A percentile compares a stretch with the other conserved stretches of the same genome.
These are phyloP conservation scores for Penicillium palitans DNA, from an alignment of 2,329 filamentous ascomycete species.

Conservation along the genomic window DNA sequence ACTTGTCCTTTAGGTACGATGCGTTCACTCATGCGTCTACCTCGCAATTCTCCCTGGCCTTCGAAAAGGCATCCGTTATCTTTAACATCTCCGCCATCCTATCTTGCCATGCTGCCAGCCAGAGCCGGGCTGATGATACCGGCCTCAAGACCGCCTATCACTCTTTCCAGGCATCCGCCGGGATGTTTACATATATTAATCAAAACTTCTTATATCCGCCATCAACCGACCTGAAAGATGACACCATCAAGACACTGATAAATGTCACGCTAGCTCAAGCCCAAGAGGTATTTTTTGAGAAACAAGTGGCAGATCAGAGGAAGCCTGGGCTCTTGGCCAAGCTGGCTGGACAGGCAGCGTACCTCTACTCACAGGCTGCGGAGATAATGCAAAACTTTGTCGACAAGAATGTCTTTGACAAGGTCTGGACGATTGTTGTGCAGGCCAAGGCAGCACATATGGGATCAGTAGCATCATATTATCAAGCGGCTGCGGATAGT, in stretches of 20 bases:
- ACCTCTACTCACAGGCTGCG: constrained; percentile 80
- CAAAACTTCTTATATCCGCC: constrained; percentile 98
- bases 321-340: constrained; percentile 91
- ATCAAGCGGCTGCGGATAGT: constrained; percentile 86
- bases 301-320: constrained; percentile 89
- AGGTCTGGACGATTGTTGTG: constrained; percentile 78
- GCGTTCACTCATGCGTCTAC: constrained; percentile 99
- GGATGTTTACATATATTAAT: constrained; percentile 99
- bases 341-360: constrained; percentile 84
- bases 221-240: constrained; percentile 89
- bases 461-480: constrained; percentile 86
- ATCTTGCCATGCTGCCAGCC: constrained; percentile 90
- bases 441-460: constrained; percentile 77
- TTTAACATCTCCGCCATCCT: constrained; percentile 98
- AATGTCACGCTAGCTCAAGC: constrained; percentile 90
- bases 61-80: constrained; percentile 98
- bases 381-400: constrained; percentile 94
- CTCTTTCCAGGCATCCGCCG: constrained; percentile 94
- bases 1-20: constrained; percentile 70
- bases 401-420: constrained; percentile 86
- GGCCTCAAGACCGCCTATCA: constrained; percentile 97
- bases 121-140: constrained; percentile 87
- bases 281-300: constrained; percentile 96
- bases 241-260: constrained; percentile 94
- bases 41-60: constrained; percentile 91